Evolutionary conservation across 805 yeast genomes (phyloP).

Genomic region (Cyberlindnera suaveolens): DNA sequence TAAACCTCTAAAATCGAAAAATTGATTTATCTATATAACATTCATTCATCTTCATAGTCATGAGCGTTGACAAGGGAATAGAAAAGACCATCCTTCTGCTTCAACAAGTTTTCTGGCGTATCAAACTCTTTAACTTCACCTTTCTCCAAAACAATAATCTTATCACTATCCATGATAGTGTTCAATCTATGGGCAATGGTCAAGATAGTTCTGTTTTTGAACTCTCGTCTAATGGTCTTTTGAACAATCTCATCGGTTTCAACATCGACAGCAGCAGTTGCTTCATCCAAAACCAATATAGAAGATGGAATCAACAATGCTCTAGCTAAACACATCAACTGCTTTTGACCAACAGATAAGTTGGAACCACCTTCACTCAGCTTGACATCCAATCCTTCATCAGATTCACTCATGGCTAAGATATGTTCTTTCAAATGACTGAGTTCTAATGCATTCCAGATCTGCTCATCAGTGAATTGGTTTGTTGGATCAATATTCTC

Average conservation of each 20-base stretch:
- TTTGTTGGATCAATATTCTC: conserved; percentile 83
- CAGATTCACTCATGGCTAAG: conserved; percentile 44
- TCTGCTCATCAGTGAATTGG: conserved; percentile 59
- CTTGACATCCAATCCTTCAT: conserved; percentile 47
- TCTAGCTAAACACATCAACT: conserved; percentile 75
- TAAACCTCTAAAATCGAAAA: neutral
- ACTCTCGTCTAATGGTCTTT: conserved; percentile 69
- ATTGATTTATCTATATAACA: too few relatives aligned
- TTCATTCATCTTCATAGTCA: conserved; percentile 7
- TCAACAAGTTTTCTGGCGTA: conserved; percentile 59
- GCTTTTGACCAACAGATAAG: conserved; percentile 73
- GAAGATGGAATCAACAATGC: conserved; percentile 61
- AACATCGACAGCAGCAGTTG: conserved; percentile 86
- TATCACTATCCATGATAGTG: conserved; percentile 77
- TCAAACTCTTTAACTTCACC: conserved; percentile 77
- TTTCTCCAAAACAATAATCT: conserved; percentile 67
- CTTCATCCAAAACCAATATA: conserved; percentile 73
- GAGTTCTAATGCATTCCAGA: conserved; percentile 77
- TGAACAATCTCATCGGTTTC: conserved; percentile 76
- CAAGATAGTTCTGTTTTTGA: conserved; percentile 69
- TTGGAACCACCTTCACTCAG: conserved; percentile 65
- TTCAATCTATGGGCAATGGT: conserved; percentile 84
- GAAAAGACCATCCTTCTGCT: conserved; percentile 62
- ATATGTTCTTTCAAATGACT: conserved; percentile 73
- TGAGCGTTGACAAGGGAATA: conserved; percentile 68